Evolutionary conservation across 2,329 filamentous ascomycete species (phyloP).

Genomic region (Trichoderma sp.): DNA sequence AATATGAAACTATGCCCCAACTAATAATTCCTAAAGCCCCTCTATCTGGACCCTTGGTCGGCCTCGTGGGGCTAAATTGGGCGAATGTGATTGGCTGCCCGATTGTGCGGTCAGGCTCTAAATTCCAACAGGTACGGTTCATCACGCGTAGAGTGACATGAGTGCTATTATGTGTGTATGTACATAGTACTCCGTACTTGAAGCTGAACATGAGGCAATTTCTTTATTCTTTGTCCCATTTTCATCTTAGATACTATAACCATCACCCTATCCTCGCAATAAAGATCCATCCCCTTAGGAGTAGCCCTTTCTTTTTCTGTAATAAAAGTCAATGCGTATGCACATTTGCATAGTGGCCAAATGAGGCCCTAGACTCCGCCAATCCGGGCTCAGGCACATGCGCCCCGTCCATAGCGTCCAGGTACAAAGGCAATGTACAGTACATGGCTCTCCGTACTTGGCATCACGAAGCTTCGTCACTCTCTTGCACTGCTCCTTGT

Average conservation of each 20-base stretch:
- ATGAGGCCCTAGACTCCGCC: conserved; percentile 15
- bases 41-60: neutral
- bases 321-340: neutral
- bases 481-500: neutral
- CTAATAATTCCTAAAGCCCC: neutral
- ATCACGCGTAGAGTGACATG: neutral
- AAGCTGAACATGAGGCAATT: neutral
- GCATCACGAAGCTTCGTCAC: conserved; percentile 15
- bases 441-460: conserved; percentile 6
- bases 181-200: neutral
- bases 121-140: neutral
- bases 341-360: conserved; percentile 4
- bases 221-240: neutral
- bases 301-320: neutral
- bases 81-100: neutral
- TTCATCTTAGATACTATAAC: neutral
- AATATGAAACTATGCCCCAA: conserved; percentile 12
- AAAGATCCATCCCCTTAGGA: neutral
- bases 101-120: neutral
- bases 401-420: neutral
- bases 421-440: conserved; percentile 1
- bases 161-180: neutral
- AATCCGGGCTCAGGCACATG: conserved; percentile 8
- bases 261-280: neutral
- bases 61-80: neutral